phyloP scores from a whole-genome alignment of 345 rosid species.

The Arabis alpina region DNA sequence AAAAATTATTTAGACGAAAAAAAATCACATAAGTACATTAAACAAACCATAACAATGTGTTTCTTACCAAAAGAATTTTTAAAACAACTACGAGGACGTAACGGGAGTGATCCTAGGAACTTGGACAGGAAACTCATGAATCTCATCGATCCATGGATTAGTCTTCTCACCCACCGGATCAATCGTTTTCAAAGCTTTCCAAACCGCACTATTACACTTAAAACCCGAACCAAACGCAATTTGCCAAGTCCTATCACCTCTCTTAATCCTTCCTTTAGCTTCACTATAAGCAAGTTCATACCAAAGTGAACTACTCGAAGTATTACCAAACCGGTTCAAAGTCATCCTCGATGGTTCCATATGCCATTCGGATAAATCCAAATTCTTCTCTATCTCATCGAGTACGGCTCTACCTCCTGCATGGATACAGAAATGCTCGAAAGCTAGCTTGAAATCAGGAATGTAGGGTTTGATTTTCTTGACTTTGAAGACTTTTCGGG shows the following conservation, averaged over 20 bases:
- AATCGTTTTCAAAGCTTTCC: slow-evolving; percentile 75
- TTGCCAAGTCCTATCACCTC: slow-evolving; percentile 90
- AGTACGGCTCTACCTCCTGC: slow-evolving; percentile 93
- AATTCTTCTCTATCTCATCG: slow-evolving; percentile 86
- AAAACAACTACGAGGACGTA: background rate
- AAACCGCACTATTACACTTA: slow-evolving; percentile 94
- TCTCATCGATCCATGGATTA: slow-evolving; percentile 85
- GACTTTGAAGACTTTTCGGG: slow-evolving; percentile 68
- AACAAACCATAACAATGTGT: slow-evolving; percentile 13
- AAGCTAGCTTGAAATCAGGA: slow-evolving; percentile 85
- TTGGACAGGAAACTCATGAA: slow-evolving; percentile 72
- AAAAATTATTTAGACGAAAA: too few species aligned
- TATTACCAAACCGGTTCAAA: slow-evolving; percentile 80
- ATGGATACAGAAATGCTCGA: slow-evolving; percentile 88
- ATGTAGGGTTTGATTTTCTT: slow-evolving; percentile 74
- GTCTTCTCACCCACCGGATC: slow-evolving; percentile 69
- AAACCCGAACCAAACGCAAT: slow-evolving; percentile 96
- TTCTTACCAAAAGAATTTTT: slow-evolving; percentile 4
- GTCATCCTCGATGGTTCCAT: slow-evolving; percentile 99
- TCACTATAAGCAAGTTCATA: slow-evolving; percentile 86
- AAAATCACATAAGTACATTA: slow-evolving; percentile 26
- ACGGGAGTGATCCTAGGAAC: slow-evolving; percentile 57
- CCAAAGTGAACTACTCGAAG: slow-evolving; percentile 93
- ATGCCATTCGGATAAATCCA: slow-evolving; percentile 75
- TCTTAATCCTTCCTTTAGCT: slow-evolving; percentile 82